Conservation (phyloP, 176 grass and related monocot species). For the Oryza nivara region DNA sequence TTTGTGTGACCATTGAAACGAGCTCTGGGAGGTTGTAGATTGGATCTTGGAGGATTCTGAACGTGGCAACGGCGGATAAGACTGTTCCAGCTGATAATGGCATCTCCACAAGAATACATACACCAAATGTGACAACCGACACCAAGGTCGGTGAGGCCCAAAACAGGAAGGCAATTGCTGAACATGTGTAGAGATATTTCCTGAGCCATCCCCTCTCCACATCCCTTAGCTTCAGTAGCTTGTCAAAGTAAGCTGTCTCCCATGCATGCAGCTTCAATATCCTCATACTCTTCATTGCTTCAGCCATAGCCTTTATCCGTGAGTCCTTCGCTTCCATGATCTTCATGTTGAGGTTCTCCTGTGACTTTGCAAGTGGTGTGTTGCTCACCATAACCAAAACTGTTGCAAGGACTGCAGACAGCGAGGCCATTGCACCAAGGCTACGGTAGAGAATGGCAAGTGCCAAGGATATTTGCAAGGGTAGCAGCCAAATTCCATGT, state of each 20-base stretch:
- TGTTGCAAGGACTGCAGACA: slow-evolving; percentile 57
- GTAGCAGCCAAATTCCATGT: slow-evolving; percentile 89
- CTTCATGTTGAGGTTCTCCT: slow-evolving; percentile 67
- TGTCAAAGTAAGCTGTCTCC: slow-evolving; percentile 77
- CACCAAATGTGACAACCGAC: slow-evolving; percentile 73
- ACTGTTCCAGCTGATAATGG: slow-evolving; percentile 71
- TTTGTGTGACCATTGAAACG: slow-evolving; percentile 76
- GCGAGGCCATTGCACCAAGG: slow-evolving; percentile 70
- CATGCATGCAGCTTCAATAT: slow-evolving; percentile 94
- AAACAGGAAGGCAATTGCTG: slow-evolving; percentile 80
- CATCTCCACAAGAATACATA: slow-evolving; percentile 69
- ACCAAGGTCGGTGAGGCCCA: slow-evolving; percentile 84
- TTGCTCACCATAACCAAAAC: slow-evolving; percentile 87
- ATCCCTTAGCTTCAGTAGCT: slow-evolving; percentile 70
- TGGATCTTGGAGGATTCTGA: slow-evolving; percentile 90
- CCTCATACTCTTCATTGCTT: slow-evolving; percentile 82
- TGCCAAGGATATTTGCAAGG: slow-evolving; percentile 73
- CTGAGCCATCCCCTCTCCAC: slow-evolving; percentile 62
- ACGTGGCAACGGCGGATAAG: slow-evolving; percentile 78
- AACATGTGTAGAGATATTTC: slow-evolving; percentile 82
- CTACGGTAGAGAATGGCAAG: slow-evolving; percentile 67
- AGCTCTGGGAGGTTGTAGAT: slow-evolving; percentile 91
- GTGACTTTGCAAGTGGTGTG: slow-evolving; percentile 67
- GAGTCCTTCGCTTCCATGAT: slow-evolving; percentile 93
- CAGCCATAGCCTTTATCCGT: slow-evolving; percentile 78